Percentiles rank a stretch among this genome's conserved stretches.
phyloP scores from a whole-genome alignment of 2,329 filamentous ascomycete genomes.

The Neonectria ditissima region DNA sequence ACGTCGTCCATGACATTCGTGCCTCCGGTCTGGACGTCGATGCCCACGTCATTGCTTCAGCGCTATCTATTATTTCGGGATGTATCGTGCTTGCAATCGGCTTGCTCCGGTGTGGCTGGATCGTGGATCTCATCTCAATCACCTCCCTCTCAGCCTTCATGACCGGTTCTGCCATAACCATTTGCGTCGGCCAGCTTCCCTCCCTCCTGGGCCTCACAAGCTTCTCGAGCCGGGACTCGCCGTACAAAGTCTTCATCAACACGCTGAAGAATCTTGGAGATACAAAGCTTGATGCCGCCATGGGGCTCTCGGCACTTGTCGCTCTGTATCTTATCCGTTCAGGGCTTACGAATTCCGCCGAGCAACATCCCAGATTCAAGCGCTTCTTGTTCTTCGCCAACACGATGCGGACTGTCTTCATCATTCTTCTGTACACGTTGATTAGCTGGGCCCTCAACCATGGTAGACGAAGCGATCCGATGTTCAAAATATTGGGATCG shows the following conservation, averaged over 20 bases:
- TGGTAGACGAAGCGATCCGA: conserved; percentile 69
- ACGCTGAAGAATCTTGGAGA: conserved; percentile 77
- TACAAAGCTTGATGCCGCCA: conserved; percentile 81
- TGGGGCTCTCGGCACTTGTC: conserved; percentile 85
- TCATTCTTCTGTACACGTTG: conserved; percentile 91
- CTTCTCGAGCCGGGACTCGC: conserved; percentile 80
- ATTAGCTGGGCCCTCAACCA: conserved; percentile 89
- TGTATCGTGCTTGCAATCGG: conserved; percentile 83
- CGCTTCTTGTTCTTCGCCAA: conserved; percentile 91
- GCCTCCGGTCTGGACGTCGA: conserved; percentile 67
- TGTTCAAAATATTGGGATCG: conserved; percentile 78
- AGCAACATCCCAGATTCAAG: conserved; percentile 74
- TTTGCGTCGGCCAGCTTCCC: conserved; percentile 85
- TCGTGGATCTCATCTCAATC: conserved; percentile 93
- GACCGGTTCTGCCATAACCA: conserved; percentile 94
- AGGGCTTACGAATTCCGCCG: conserved; percentile 73
- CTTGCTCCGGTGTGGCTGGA: conserved; percentile 83
- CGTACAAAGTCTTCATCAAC: conserved; percentile 87
- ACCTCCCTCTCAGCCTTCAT: conserved; percentile 94
- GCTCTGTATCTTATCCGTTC: conserved; percentile 82
- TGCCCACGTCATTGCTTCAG: conserved; percentile 78
- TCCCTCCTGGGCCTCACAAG: conserved; percentile 82
- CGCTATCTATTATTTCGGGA: conserved; percentile 82
- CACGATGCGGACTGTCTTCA: conserved; percentile 89
- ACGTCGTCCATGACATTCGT: conserved; percentile 76